A percentile compares a stretch with the other conserved stretches of the same genome.
phyloP scores from a whole-genome alignment of 768 basidiomycete genomes.

The Lentinula boryana region DNA sequence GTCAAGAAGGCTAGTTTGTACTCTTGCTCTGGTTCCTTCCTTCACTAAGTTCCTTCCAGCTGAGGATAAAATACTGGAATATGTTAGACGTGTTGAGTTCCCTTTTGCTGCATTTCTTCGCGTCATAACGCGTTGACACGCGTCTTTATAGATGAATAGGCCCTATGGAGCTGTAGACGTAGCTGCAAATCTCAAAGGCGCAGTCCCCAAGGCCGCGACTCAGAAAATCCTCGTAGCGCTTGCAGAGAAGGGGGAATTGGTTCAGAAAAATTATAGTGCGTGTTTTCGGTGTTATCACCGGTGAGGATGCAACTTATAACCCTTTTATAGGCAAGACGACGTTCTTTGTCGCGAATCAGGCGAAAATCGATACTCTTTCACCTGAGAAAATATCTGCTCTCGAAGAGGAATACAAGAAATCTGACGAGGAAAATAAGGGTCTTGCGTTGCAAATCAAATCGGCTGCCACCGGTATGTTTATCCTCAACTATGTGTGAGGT shows the following conservation, averaged over 20 bases:
- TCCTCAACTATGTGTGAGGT: not conserved
- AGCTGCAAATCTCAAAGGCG: conserved; percentile 85
- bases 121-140: not conserved
- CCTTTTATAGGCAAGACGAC: conserved; percentile 66
- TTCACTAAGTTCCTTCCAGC: conserved; percentile 31
- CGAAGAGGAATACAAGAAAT: conserved; percentile 48
- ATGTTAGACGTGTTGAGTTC: conserved; percentile 54
- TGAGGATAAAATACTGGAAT: conserved; percentile 71
- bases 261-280: conserved; percentile 80
- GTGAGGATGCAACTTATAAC: conserved; percentile 3
- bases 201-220: conserved; percentile 74
- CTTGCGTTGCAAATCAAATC: conserved; percentile 46
- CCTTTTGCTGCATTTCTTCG: not conserved
- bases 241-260: conserved; percentile 80
- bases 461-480: conserved; percentile 34
- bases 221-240: conserved; percentile 80
- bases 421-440: conserved; percentile 56
- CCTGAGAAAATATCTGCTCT: conserved; percentile 54
- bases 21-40: not conserved
- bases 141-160: conserved; percentile 8
- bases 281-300: not conserved
- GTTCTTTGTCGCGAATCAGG: conserved; percentile 84
- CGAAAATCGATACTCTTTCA: conserved; percentile 59
- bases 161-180: conserved; percentile 80
- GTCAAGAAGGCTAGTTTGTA: conserved; percentile 54